A percentile compares a stretch with the other conserved stretches of the same genome.
Evolutionary conservation across 257 asterid species (phyloP).

Genomic region (Jacaranda copaia): DNA sequence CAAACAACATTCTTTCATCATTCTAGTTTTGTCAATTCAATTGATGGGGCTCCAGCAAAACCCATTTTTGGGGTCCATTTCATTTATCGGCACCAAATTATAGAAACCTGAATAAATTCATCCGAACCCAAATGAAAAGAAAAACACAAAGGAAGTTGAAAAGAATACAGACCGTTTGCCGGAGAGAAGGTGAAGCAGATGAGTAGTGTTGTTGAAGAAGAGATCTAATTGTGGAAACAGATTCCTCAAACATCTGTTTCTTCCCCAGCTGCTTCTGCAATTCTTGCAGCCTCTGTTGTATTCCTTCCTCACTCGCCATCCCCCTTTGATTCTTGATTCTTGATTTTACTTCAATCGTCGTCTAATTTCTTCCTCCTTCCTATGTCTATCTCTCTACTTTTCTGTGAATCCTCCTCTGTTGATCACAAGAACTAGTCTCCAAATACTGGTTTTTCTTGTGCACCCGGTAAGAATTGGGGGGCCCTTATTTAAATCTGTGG

Average conservation of each 20-base stretch:
- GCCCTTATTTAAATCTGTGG: slow-evolving; percentile 12
- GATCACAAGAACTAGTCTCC: slow-evolving; percentile 6
- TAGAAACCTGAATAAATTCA: slow-evolving; percentile 19
- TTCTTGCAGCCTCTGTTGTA: slow-evolving; percentile 67
- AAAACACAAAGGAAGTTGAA: not conserved
- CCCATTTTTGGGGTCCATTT: not conserved
- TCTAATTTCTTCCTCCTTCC: not conserved
- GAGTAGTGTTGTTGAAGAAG: slow-evolving; percentile 75
- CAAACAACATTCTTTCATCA: not conserved
- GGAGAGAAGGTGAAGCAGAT: slow-evolving; percentile 76
- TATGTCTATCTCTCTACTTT: not conserved
- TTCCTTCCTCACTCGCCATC: slow-evolving; percentile 59
- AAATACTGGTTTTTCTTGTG: slow-evolving; percentile 12
- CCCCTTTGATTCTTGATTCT: slow-evolving; percentile 3
- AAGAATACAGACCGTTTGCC: slow-evolving; percentile 61
- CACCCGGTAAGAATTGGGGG: slow-evolving; percentile 13
- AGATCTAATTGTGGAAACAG: slow-evolving; percentile 70
- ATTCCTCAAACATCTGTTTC: slow-evolving; percentile 82
- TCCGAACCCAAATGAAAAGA: slow-evolving; percentile 5
- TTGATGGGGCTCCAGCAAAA: slow-evolving; percentile 6
- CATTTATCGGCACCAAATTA: not conserved
- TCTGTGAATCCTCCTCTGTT: not conserved
- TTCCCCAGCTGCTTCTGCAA: slow-evolving; percentile 81
- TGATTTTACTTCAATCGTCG: not conserved
- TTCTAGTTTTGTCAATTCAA: not conserved